Conservation (phyloP, 2,329 filamentous ascomycete genomes). For the Penicillium sp. region DNA sequence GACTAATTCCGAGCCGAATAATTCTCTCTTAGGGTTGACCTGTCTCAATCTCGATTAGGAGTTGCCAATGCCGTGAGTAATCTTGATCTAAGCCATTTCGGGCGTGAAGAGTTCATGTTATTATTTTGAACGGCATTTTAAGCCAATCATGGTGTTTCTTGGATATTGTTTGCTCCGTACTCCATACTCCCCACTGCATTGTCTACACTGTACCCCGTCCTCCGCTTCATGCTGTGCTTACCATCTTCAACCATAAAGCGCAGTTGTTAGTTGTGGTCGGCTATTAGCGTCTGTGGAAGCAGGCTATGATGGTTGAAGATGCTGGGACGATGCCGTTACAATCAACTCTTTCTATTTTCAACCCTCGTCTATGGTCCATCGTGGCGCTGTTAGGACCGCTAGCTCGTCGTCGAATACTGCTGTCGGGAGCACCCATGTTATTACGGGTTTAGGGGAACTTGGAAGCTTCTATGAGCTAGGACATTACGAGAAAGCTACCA, state of each 20-base stretch:
- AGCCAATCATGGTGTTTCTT: neutral
- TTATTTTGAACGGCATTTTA: neutral
- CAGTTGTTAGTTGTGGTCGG: neutral
- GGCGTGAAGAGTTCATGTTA: neutral
- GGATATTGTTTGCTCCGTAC: too few species aligned
- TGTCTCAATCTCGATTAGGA: neutral
- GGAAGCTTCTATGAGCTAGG: too few species aligned
- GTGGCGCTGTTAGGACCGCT: neutral
- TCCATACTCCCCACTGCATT: neutral
- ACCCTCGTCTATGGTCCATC: neutral
- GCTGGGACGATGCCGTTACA: neutral
- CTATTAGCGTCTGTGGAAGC: neutral
- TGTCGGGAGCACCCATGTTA: too few species aligned
- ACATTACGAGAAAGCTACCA: too few species aligned
- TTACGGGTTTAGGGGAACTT: too few species aligned
- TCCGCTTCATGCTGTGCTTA: neutral
- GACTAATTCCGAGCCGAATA: neutral
- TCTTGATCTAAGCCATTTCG: neutral
- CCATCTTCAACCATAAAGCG: neutral
- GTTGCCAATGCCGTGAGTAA: neutral
- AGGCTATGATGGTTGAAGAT: too few species aligned
- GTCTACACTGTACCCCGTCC: neutral
- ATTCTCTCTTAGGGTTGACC: neutral
- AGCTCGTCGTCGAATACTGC: neutral
- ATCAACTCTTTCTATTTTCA: neutral